Evolutionary conservation across 306 rosid genomes (phyloP).

Genomic region (Hippophae tibetana): DNA sequence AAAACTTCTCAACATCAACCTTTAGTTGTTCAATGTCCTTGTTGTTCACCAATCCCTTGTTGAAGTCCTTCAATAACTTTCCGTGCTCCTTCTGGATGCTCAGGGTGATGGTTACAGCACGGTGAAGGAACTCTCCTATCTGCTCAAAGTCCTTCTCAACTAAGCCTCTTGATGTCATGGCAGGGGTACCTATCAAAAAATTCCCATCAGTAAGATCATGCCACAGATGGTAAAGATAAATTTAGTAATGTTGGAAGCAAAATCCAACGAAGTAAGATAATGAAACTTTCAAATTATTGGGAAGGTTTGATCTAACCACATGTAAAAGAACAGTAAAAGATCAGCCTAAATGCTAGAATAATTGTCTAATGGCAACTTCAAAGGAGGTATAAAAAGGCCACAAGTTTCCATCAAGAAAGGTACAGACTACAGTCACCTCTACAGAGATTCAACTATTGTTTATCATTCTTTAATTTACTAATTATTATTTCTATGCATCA

Average conservation of each 20-base stretch:
- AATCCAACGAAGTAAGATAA: too few relatives aligned
- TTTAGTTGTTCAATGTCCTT: conserved; percentile 73
- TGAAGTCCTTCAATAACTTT: conserved; percentile 90
- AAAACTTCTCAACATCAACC: conserved; percentile 76
- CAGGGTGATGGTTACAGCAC: conserved; percentile 67
- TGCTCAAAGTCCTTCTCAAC: conserved; percentile 85
- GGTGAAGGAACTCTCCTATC: conserved; percentile 90
- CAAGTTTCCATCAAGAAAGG: too few relatives aligned
- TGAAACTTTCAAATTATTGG: too few relatives aligned
- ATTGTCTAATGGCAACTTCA: too few relatives aligned
- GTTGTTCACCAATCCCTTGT: conserved; percentile 78
- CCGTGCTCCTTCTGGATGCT: conserved; percentile 69
- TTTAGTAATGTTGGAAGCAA: too few relatives aligned
- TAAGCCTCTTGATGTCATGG: conserved; percentile 95
- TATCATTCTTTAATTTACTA: too few relatives aligned
- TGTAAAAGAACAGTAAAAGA: too few relatives aligned
- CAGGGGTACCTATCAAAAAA: conserved; percentile 60
- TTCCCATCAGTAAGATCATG: conserved; percentile 14
- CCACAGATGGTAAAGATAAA: background rate
- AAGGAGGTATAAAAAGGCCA: too few relatives aligned
- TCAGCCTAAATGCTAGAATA: too few relatives aligned
- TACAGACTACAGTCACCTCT: too few relatives aligned
- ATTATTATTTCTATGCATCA: background rate
- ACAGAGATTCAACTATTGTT: too few relatives aligned
- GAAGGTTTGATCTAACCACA: too few relatives aligned